These are phyloP conservation scores for Passalora sequoiae DNA, from an alignment of 2,329 filamentous ascomycete genomes.

Conservation along the genomic window DNA sequence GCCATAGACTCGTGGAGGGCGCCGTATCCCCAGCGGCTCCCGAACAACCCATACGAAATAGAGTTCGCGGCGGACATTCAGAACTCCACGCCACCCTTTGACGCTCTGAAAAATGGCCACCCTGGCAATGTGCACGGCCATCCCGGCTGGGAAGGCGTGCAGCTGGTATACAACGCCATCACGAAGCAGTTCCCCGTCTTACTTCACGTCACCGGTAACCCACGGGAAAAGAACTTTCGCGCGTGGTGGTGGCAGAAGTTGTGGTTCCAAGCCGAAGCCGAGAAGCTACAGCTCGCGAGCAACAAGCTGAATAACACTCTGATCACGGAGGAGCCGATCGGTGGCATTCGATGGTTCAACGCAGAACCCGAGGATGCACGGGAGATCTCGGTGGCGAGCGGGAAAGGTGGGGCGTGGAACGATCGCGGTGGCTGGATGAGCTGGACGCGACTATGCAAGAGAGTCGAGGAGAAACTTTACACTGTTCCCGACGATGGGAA, in stretches of 20 bases:
- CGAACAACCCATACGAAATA: conserved; percentile 18
- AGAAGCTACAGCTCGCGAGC: conserved; percentile 21
- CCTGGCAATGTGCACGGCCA: neutral
- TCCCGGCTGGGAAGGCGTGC: conserved; percentile 12
- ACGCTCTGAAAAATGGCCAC: conserved; percentile 13
- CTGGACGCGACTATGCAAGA: conserved; percentile 26
- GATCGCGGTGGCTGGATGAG: conserved; percentile 28
- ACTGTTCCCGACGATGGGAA: conserved; percentile 12
- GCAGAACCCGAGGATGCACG: conserved; percentile 21
- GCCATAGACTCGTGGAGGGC: conserved; percentile 30
- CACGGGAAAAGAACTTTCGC: conserved; percentile 26
- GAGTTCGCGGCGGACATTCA: conserved; percentile 22
- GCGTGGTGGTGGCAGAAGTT: conserved; percentile 30
- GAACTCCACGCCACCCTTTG: conserved; percentile 24
- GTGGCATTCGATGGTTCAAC: conserved; percentile 26
- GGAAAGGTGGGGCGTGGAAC: conserved; percentile 27
- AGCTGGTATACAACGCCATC: conserved; percentile 28
- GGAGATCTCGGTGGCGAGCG: conserved; percentile 17
- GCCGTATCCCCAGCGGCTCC: conserved; percentile 3
- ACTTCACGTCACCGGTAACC: conserved; percentile 28
- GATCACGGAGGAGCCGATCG: conserved; percentile 22
- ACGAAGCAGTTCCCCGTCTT: conserved; percentile 24
- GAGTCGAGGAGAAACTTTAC: conserved; percentile 20
- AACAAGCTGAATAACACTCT: conserved; percentile 10
- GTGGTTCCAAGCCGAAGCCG: conserved; percentile 29